These are phyloP conservation scores for Liquidambar formosana DNA, from an alignment of 164 flowering plant species.

Conservation along the genomic window DNA sequence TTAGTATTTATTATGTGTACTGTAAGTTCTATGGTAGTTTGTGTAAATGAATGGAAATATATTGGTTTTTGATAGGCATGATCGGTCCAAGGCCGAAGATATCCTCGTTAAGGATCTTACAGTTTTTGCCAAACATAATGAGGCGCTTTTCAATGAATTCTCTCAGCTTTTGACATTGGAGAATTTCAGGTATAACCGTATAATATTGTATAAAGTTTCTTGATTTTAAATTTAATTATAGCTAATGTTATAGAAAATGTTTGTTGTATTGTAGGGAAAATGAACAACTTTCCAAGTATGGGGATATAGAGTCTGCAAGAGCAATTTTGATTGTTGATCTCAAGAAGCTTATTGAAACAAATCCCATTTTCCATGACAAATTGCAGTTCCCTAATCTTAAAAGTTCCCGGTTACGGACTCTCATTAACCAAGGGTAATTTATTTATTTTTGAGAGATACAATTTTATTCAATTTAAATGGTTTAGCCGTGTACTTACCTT, in stretches of 20 bases:
- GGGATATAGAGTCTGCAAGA: conserved; percentile 85
- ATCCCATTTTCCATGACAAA: conserved; percentile 85
- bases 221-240: neutral
- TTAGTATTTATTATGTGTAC: no score
- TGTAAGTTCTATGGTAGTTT: no score
- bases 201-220: neutral
- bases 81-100: no score
- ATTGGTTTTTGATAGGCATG: no score
- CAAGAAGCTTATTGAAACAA: conserved; percentile 85
- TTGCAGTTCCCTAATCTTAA: conserved; percentile 71
- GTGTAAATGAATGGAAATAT: no score
- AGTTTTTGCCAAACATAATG: conserved; percentile 80
- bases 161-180: conserved; percentile 80
- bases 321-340: conserved; percentile 72
- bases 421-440: conserved; percentile 78
- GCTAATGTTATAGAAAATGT: neutral
- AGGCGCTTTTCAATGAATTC: conserved; percentile 81
- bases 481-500: neutral
- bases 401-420: conserved; percentile 70
- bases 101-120: no score
- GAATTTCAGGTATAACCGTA: conserved; percentile 84
- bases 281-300: conserved; percentile 83
- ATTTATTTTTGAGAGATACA: neutral
- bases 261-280: conserved; percentile 52
- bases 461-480: neutral